Evolutionary conservation across 208 protist genomes (phyloP).

Genomic region (Leishmania aethiopica): DNA sequence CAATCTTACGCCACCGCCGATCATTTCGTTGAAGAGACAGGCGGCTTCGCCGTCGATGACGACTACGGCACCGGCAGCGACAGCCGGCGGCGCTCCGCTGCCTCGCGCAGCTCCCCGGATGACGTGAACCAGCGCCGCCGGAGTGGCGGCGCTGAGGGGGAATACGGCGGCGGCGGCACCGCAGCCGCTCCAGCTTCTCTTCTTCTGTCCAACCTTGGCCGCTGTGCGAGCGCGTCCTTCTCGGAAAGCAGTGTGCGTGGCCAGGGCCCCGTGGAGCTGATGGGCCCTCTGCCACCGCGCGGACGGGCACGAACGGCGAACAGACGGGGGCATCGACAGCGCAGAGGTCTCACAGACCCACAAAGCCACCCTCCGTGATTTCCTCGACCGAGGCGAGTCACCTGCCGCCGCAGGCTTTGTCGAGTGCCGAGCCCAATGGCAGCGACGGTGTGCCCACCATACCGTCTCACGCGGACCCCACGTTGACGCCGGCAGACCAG

Average conservation of each 20-base stretch:
- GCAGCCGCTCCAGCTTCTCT: neutral
- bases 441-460: neutral
- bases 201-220: neutral
- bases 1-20: constrained; percentile 10
- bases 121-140: neutral
- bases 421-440: neutral
- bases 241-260: neutral
- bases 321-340: neutral
- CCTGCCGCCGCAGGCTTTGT: neutral
- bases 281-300: neutral
- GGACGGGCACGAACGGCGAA: neutral
- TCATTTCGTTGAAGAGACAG: neutral
- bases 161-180: neutral
- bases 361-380: neutral
- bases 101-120: neutral
- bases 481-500: neutral
- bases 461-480: neutral
- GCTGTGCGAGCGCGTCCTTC: neutral
- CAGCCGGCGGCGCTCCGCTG: neutral
- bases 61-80: neutral
- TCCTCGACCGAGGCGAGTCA: neutral
- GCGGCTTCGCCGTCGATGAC: constrained; percentile 8
- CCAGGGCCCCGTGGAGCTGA: neutral
- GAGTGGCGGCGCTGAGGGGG: neutral
- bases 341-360: neutral